phyloP scores from a whole-genome alignment of 768 basidiomycete genomes.

The Leccinum variicolor region DNA sequence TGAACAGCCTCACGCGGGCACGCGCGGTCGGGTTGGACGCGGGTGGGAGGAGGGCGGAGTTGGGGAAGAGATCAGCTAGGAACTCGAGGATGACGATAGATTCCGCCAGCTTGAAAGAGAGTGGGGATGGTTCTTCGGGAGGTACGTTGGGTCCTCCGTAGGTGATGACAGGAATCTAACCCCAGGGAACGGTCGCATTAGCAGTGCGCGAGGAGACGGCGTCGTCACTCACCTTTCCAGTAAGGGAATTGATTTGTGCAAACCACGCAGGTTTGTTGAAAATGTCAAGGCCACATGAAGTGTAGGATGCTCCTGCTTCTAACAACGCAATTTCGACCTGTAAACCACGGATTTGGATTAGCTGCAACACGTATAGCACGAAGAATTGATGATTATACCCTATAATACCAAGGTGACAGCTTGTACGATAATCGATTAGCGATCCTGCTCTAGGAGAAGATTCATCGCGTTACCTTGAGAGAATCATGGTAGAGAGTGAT shows the following conservation, averaged over 20 bases:
- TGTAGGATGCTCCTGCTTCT: slow-evolving; percentile 49
- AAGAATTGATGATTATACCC: slow-evolving; percentile 32
- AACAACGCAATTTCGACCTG: slow-evolving; percentile 58
- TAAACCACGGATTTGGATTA: neutral
- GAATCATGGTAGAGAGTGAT: slow-evolving; percentile 38
- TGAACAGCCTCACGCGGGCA: neutral
- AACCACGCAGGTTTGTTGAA: slow-evolving; percentile 68
- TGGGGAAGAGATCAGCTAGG: neutral
- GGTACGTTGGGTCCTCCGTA: neutral
- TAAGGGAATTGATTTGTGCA: slow-evolving; percentile 55
- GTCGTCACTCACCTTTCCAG: slow-evolving; percentile 45
- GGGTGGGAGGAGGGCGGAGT: neutral
- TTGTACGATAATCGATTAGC: slow-evolving; percentile 14
- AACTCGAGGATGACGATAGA: neutral
- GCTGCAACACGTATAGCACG: too few species aligned
- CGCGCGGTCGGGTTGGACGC: neutral
- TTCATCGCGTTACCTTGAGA: slow-evolving; percentile 34
- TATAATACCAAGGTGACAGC: slow-evolving; percentile 55
- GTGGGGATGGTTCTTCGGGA: neutral
- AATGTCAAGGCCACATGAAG: slow-evolving; percentile 53
- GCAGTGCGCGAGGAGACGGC: too few species aligned
- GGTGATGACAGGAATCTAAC: neutral
- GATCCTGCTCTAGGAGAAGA: neutral
- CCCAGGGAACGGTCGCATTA: too few species aligned
- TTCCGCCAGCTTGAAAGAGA: neutral